These are phyloP conservation scores for Lyophyllum shimeji DNA, from an alignment of 768 basidiomycete genomes.

Conservation along the genomic window DNA sequence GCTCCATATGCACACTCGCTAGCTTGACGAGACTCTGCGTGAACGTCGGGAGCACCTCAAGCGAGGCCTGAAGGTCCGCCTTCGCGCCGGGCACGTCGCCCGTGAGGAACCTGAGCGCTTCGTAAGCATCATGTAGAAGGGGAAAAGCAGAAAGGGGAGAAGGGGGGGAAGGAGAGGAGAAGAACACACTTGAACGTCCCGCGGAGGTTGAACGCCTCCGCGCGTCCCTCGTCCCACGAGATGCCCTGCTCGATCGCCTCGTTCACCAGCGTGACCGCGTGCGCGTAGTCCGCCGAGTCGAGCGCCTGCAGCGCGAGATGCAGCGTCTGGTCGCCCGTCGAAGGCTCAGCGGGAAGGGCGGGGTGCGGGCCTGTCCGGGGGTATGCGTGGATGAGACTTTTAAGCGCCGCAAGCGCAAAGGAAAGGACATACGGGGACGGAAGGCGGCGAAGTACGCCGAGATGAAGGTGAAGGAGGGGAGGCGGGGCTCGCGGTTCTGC, in stretches of 20 bases:
- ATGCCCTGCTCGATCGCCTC: conserved; percentile 88
- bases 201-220: conserved; percentile 88
- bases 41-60: conserved; percentile 62
- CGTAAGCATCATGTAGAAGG: no score
- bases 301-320: conserved; percentile 81
- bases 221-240: conserved; percentile 70
- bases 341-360: conserved; percentile 67
- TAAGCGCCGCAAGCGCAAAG: not conserved
- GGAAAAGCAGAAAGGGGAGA: no score
- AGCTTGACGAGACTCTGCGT: conserved; percentile 96
- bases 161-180: no score
- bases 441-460: conserved; percentile 97
- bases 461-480: conserved; percentile 91
- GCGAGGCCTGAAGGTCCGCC: conserved; percentile 75
- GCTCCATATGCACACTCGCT: conserved; percentile 96
- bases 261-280: conserved; percentile 75
- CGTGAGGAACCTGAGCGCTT: conserved; percentile 73
- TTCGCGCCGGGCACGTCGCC: conserved; percentile 83
- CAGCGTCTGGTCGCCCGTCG: conserved; percentile 83
- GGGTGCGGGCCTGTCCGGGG: conserved; percentile 63
- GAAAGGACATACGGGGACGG: conserved; percentile 65
- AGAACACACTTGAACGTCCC: conserved; percentile 88
- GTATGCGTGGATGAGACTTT: no score
- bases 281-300: conserved; percentile 78
- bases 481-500: conserved; percentile 71